Evolutionary conservation across 1,139 yeast species (phyloP).

Genomic region (Geotrichum fermentans): DNA sequence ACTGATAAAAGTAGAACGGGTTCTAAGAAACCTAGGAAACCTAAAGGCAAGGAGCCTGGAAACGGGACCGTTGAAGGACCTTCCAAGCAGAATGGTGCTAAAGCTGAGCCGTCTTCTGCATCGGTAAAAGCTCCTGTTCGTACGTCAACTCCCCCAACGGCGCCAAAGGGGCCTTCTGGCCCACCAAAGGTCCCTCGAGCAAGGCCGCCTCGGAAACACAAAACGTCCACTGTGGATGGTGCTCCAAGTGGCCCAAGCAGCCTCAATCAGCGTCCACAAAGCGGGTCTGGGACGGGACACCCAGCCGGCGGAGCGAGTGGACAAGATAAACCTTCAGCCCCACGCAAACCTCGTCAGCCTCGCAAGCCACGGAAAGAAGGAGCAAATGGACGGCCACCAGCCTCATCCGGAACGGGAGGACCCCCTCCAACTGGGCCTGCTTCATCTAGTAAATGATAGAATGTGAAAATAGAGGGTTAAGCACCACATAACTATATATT

Average conservation of each 20-base stretch:
- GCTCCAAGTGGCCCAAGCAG: no score
- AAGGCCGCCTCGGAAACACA: neutral
- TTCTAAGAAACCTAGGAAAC: neutral
- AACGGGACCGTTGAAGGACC: no score
- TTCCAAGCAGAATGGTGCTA: no score
- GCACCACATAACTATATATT: no score
- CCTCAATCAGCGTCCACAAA: no score
- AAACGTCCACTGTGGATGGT: neutral
- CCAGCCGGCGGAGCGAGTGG: neutral
- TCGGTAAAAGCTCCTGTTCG: no score
- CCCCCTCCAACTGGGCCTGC: neutral
- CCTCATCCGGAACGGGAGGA: no score
- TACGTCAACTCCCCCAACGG: neutral
- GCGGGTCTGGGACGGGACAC: neutral
- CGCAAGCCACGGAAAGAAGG: slow-evolving; percentile 1
- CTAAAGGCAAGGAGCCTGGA: no score
- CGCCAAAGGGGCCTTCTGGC: neutral
- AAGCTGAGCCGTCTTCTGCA: no score
- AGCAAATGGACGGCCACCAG: neutral
- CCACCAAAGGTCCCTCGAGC: neutral
- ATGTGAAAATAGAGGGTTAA: no score
- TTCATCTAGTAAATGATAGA: neutral
- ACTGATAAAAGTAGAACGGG: neutral
- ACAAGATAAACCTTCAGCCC: neutral
- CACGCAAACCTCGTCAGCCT: slow-evolving; percentile 1